A percentile compares a stretch with the other conserved stretches of the same genome.
Evolutionary conservation across 2,329 filamentous ascomycete species (phyloP).

Genomic region (Colletotrichum cereale): DNA sequence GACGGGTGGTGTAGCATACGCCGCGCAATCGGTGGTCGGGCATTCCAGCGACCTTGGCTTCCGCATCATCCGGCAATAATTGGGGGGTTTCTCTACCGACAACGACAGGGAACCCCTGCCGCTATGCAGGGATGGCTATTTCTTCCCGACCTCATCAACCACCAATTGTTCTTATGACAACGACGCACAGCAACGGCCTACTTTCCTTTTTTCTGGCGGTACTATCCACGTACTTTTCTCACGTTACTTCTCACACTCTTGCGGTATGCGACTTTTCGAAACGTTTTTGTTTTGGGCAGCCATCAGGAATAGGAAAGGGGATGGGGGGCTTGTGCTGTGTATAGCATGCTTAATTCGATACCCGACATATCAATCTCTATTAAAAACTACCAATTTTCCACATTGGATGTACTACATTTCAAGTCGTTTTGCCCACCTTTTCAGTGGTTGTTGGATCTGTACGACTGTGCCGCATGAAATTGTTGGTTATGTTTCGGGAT

Average conservation of each 20-base stretch:
- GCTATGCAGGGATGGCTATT: constrained; percentile 11
- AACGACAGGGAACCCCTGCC: constrained; percentile 12
- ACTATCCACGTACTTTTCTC: constrained; percentile 14
- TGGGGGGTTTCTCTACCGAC: neutral
- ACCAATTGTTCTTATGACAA: constrained; percentile 29
- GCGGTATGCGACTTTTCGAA: constrained; percentile 25
- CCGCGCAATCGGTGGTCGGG: constrained; percentile 8
- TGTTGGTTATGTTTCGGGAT: neutral
- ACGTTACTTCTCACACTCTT: constrained; percentile 18
- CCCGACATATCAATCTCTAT: constrained; percentile 40
- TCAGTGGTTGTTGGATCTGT: too few relatives aligned
- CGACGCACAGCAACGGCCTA: constrained; percentile 36
- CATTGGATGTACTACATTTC: too few relatives aligned
- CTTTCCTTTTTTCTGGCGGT: constrained; percentile 29
- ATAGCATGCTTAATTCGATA: constrained; percentile 41
- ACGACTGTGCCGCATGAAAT: constrained; percentile 12
- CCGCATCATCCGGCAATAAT: constrained; percentile 29
- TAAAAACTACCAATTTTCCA: neutral
- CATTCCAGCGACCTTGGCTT: constrained; percentile 28
- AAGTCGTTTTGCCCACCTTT: neutral
- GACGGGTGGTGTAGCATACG: neutral
- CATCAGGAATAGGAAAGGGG: neutral
- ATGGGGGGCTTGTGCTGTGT: constrained; percentile 26
- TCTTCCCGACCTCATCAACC: neutral
- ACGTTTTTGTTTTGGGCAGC: constrained; percentile 22